Evolutionary conservation across 768 basidiomycete genomes (phyloP).

Genomic region (Sistotremastrum suecicum): DNA sequence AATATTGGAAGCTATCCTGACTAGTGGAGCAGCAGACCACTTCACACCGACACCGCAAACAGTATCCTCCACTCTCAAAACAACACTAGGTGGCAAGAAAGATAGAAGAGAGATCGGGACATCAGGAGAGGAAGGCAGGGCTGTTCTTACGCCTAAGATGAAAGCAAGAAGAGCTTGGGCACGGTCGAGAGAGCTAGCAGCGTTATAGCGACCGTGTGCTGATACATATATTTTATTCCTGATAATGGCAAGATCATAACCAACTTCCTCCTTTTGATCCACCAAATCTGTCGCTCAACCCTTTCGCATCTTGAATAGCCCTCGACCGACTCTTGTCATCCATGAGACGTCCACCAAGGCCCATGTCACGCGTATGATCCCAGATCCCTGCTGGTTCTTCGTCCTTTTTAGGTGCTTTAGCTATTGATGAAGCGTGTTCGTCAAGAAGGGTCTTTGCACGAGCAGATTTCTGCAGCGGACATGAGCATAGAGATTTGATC

Average conservation of each 20-base stretch:
- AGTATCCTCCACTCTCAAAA: too few relatives aligned
- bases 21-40: too few relatives aligned
- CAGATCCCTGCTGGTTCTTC: conserved; percentile 60
- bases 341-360: conserved; percentile 74
- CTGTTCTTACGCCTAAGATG: too few relatives aligned
- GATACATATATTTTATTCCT: background rate
- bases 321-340: conserved; percentile 70
- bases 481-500: conserved; percentile 20
- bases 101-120: too few relatives aligned
- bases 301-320: conserved; percentile 68
- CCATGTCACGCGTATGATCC: conserved; percentile 91
- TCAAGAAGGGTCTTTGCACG: conserved; percentile 43
- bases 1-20: conserved; percentile 32
- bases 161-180: too few relatives aligned
- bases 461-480: conserved; percentile 14
- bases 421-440: conserved; percentile 27
- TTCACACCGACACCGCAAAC: too few relatives aligned
- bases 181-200: too few relatives aligned
- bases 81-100: too few relatives aligned
- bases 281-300: conserved; percentile 75
- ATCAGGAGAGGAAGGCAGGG: too few relatives aligned
- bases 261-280: conserved; percentile 18
- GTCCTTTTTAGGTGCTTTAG: conserved; percentile 21
- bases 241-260: background rate
- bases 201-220: too few relatives aligned